Conservation (phyloP, 805 yeast genomes). For the Candida pseudoglaebosa region DNA sequence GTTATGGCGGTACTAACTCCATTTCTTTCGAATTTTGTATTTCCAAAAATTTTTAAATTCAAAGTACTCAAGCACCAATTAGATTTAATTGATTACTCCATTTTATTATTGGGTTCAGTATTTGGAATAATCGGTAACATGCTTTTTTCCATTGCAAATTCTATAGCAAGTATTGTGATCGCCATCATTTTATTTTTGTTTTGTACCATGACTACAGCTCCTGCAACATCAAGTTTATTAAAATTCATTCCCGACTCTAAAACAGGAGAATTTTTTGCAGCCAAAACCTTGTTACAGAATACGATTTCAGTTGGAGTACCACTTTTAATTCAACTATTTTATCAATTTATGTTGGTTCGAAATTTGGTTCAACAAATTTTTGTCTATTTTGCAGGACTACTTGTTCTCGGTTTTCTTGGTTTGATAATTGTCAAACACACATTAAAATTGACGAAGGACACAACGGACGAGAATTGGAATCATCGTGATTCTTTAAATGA, state of each 20-base stretch:
- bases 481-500: background rate
- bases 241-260: conserved; percentile 48
- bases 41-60: conserved; percentile 26
- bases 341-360: conserved; percentile 22
- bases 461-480: conserved; percentile 6
- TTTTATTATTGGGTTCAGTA: conserved; percentile 28
- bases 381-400: conserved; percentile 9
- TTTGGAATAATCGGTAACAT: conserved; percentile 31
- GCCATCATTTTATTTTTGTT: conserved; percentile 31
- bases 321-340: conserved; percentile 41
- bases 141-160: conserved; percentile 24
- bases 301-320: conserved; percentile 46
- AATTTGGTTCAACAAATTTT: conserved; percentile 22
- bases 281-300: conserved; percentile 50
- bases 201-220: conserved; percentile 51
- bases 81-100: conserved; percentile 46
- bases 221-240: conserved; percentile 51
- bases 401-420: conserved; percentile 6
- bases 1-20: conserved; percentile 51
- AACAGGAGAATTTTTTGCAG: conserved; percentile 15
- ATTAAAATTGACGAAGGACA: conserved; percentile 5
- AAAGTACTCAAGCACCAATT: conserved; percentile 30
- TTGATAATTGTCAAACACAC: conserved; percentile 7
- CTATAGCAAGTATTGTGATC: conserved; percentile 10
- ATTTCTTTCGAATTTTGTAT: conserved; percentile 25